Base-by-base conservation (phyloP, 306 rosid genomes). In the Lathyrus oleraceus region DNA sequence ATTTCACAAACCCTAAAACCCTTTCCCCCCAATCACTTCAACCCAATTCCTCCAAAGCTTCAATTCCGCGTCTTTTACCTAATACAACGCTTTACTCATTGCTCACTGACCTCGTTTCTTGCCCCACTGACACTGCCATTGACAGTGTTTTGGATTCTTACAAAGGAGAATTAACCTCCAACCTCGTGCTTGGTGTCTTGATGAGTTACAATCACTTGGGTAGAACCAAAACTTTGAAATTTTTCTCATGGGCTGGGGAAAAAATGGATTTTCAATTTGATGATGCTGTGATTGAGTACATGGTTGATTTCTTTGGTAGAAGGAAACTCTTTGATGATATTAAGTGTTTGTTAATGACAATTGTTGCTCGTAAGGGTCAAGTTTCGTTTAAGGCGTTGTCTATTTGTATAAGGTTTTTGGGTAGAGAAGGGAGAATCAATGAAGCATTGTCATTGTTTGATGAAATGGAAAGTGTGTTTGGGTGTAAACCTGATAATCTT, bases 321-420 rank as follows among this genome's bases (percentile, higher is more conserved):
- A 89, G 96, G 74, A 89, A 89, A 57, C 85, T 89, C 2, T 89
- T 89, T 51, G 96, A 89, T 71, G 96, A 89, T 63, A 77, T 89
- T 60, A 89, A 85, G 81, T 79, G 91, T 76, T 83, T 89, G 73
- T 54, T 89, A 15, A 66, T 76, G 48, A 86, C 96, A 0, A 53
- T 89, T 12, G 66, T 81, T 2, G 81, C 74, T 43, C 81, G 71
- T 5, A 69, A 53, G 15, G 96, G 89, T 56, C 73, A 53, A 4
- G 76, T 89, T 56, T 86, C 91, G 2, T 56, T 73, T 44, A 81
- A 81, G 65, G 67, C 91, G 4, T 74, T 86, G 67, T 83, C 96
- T 1, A 84, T 76, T 85, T 86, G 88, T 64, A 86, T 89, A 10
- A 81, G 89, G 67, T 86, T 86, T 82, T 78, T 89, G 69, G 96